Evolutionary conservation across 75 land plant genomes (phyloP), one percentile per base, ranked within the genome.

Genomic region (Pinus albicaulis): DNA sequence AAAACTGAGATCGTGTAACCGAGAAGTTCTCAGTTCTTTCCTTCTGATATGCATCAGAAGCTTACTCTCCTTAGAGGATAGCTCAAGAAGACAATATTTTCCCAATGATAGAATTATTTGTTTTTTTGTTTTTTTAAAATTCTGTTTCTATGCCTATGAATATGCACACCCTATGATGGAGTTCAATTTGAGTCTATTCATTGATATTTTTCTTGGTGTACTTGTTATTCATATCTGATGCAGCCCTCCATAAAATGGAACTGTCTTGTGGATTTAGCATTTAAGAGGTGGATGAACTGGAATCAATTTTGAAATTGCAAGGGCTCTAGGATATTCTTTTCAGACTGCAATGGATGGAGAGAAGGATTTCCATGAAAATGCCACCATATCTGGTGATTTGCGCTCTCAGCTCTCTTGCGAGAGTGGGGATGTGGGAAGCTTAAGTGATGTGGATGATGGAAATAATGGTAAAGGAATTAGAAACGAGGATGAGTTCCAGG

Each of bases 341-440:
- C 71, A n/a, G 48, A 20, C 53, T 20, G 41, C 71, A 41, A 68
- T 68, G 71, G 71, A 68, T 68, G 71, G 53, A 41, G 71, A 68
- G 23, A 68, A 68, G 38, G 71, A 68, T 25, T 68, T 15, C n/a
- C 44, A 7, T 41, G 71, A 36, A 16, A 68, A 68, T n/a, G 44
- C 71, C 12, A 38, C 52, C 19, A 11, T 2, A n/a, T n/a, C 71
- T n/a, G 71, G 41, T 36, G 71, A 22, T 68, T 44, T 68, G 53
- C n/a, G 14, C 71, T 28, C 71, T 68, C 34, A 16, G 52, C 52
- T 68, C 20, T 68, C 52, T 41, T 41, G 53, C 3, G 71, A 68
- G 48, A 41, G 23, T n/a, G 71, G 24, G 48, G 41, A 38, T 10
- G 48, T 34, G 7, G n/a, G n/a, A 44, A 44, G 41, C 53, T 48